Evolutionary conservation across 768 basidiomycete genomes (phyloP), one percentile per base, ranked within the genome.

Genomic region (Phanerodontia chrysosporium): DNA sequence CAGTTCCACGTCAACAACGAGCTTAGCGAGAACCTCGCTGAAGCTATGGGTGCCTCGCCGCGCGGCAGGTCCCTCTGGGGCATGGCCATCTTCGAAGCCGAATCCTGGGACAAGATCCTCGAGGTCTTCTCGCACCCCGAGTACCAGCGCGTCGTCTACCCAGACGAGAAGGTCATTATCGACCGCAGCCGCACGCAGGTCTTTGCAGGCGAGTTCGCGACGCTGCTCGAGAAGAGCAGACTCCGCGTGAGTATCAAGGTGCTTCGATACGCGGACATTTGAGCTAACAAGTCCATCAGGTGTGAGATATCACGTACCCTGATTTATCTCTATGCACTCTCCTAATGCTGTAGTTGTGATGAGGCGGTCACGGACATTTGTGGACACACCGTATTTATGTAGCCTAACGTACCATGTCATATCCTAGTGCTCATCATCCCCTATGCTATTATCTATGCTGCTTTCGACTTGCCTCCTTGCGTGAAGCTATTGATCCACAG

Each of bases 81-180:
- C 6, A 49, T 72, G 44, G 65, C 64, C 30, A 57, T 71, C 9
- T 66, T 75, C 24, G 72, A 75, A 29, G 74, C 72, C 12, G 66
- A 73, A 51, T 71, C 67, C 14, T 70, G 69, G 57, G 71, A 69
- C 16, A 70, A 70, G 52, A 62, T 76, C 35, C 63, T 68, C 21
- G 69, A 63, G 52, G 72, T 72, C 48, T 60, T 66, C 55, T 3
- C 59, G 27, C 56, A 64, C 60, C 63, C 65, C 13, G 66, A 67
- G 46, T 67, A 59, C 62, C 42, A 51, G 18, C 58, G 56, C 2
- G 46, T 62, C 49, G 61, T 64, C 30, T 48, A 28, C 27, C 62
- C 62, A 4, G 66, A 67, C 48, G 66, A 67, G 54, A 29, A 51
- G 21, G 57, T 55, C 35, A 58, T 64, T 44, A 25, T 67, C 7